Evolutionary conservation across 495 filamentous ascomycete species (phyloP).

Genomic region (Penicillium desertorum): DNA sequence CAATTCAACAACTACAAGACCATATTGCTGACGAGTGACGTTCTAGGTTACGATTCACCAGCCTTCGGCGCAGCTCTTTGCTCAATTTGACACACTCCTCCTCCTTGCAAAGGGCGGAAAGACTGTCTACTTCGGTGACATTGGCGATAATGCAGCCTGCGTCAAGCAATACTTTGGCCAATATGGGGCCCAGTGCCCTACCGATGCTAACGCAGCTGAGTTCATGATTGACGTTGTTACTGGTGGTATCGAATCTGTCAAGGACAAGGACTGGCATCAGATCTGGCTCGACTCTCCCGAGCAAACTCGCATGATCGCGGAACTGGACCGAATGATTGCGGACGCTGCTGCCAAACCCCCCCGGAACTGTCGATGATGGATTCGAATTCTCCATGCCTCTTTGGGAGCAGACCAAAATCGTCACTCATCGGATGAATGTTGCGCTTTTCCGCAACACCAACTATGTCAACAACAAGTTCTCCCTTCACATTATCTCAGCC

Average conservation of each 20-base stretch:
- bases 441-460: conserved; percentile 62
- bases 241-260: conserved; percentile 29
- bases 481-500: conserved; percentile 36
- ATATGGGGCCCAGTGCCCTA: conserved; percentile 72
- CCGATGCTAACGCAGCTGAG: conserved; percentile 77
- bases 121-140: conserved; percentile 69
- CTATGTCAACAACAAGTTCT: conserved; percentile 65
- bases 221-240: conserved; percentile 87
- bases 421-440: conserved; percentile 58
- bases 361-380: conserved; percentile 37
- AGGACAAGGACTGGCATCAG: conserved; percentile 58
- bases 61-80: conserved; percentile 68
- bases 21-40: neutral
- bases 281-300: conserved; percentile 63
- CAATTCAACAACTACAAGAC: neutral
- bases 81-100: conserved; percentile 70
- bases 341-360: conserved; percentile 38
- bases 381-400: conserved; percentile 59
- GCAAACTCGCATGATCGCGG: conserved; percentile 39
- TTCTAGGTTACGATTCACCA: conserved; percentile 67
- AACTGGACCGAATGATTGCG: conserved; percentile 56
- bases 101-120: conserved; percentile 68
- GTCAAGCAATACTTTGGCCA: conserved; percentile 73
- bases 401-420: conserved; percentile 53
- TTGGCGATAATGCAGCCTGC: conserved; percentile 52